Percentiles rank a stretch among this genome's conserved stretches.
Conservation (phyloP, 169 alveolate species). For the Eimeria acervulina region DNA sequence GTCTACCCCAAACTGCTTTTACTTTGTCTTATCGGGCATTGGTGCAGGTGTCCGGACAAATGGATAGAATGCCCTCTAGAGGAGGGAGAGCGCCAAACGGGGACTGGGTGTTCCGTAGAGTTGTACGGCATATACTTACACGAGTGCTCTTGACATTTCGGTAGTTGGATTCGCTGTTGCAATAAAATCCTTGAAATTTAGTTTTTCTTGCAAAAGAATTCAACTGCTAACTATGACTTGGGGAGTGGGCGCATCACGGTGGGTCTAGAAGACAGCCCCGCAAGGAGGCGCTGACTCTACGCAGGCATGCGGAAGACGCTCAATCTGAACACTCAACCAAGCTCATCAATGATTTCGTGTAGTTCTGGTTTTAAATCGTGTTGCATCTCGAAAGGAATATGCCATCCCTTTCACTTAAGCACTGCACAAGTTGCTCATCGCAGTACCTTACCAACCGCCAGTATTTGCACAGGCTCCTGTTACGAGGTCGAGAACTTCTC, state of each 20-base stretch:
- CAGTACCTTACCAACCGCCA: too few species aligned
- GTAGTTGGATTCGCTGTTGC: not conserved
- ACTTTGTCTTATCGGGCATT: not conserved
- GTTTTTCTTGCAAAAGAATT: too few species aligned
- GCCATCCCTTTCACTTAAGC: too few species aligned
- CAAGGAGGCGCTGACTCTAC: not conserved
- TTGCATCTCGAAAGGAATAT: not conserved
- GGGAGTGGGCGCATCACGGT: not conserved
- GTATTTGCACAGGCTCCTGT: too few species aligned
- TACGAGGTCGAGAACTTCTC: too few species aligned
- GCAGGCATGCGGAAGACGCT: not conserved
- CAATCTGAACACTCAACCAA: not conserved
- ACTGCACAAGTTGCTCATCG: too few species aligned
- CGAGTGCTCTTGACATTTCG: not conserved
- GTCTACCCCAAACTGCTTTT: not conserved
- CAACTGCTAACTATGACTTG: too few species aligned
- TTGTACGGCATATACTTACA: not conserved
- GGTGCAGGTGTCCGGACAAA: not conserved
- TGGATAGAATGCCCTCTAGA: not conserved
- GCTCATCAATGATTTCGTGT: not conserved
- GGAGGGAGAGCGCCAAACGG: not conserved
- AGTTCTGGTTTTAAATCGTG: not conserved
- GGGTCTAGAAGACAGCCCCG: conserved; percentile 22
- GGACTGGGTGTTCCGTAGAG: not conserved
- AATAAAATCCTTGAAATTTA: not conserved